Evolutionary conservation across 2,329 filamentous ascomycete genomes (phyloP), one percentile per base, ranked within the genome.

Genomic region (Alternaria triticimaculans): DNA sequence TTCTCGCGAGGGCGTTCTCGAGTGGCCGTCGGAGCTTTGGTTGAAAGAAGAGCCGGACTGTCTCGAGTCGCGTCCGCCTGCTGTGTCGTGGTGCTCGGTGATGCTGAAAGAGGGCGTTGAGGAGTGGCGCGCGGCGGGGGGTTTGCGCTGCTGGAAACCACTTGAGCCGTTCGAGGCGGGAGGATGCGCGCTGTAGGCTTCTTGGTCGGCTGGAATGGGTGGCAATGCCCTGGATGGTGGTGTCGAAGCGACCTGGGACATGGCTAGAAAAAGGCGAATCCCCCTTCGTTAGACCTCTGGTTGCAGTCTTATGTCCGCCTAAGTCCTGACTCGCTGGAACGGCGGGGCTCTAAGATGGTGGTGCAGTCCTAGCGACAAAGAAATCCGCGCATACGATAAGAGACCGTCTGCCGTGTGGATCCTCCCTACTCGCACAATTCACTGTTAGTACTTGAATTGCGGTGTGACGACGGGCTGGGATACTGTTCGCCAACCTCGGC

Each of bases 1-100:
- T 30, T 81, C 79, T 61, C 77, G 65, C 5, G 79, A 80, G 1
- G 72, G 68, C 45, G 75, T 76, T 65, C 76, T 75, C 25, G 79
- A 80, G 64, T 80, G 78, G 5, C 74, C 73, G 23, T 64, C 63
- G 11, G 76, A 78, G 62, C 76, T 80, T 12, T 72, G 67, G 37
- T 67, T 66, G 20, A 77, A 63, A 43, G 78, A 80, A 28, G 76
- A 78, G 11, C 65, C 74, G 6, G 76, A 80, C 63, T 78, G 74
- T 61, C 73, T 71, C 37, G 76, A 79, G 11, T 79, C 71, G 26
- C 76, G 75, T 7, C 74, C 74, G 30, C 72, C 70, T 21, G 71
- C 66, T 41, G 71, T 69, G 49, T 76, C 72, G 51, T 73, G 64
- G 60, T 78, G 76, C 25, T 76, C 74, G 63, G 72, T 68, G 59